phyloP scores from a whole-genome alignment of 2,329 filamentous ascomycete genomes.

The Mycogone perniciosa region DNA sequence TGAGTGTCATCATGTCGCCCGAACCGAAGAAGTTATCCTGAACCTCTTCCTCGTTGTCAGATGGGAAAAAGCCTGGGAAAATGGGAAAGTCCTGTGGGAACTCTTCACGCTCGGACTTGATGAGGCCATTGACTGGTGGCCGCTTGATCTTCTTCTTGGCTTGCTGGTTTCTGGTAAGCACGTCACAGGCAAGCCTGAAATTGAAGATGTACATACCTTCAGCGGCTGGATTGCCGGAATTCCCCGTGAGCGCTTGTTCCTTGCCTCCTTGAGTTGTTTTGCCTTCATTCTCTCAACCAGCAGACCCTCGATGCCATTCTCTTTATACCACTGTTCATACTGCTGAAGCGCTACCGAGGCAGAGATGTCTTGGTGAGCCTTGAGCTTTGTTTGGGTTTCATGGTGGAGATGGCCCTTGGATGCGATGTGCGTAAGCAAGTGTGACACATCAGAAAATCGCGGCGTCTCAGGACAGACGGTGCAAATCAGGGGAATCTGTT shows the following conservation, averaged over 20 bases:
- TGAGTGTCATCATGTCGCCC: conserved; percentile 43
- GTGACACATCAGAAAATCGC: conserved; percentile 82
- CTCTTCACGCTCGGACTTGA: conserved; percentile 26
- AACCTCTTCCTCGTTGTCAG: conserved; percentile 23
- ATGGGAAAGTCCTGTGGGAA: conserved; percentile 21
- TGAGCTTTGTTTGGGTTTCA: conserved; percentile 74
- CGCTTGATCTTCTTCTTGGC: conserved; percentile 23
- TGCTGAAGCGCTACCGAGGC: conserved; percentile 56
- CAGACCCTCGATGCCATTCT: conserved; percentile 63
- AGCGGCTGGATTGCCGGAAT: conserved; percentile 13
- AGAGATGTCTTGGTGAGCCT: conserved; percentile 58
- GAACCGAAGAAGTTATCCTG: conserved; percentile 22
- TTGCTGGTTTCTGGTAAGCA: conserved; percentile 1
- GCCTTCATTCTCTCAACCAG: conserved; percentile 71
- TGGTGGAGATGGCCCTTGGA: conserved; percentile 89
- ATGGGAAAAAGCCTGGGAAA: conserved; percentile 23
- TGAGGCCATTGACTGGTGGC: conserved; percentile 11
- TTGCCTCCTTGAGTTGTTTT: conserved; percentile 64
- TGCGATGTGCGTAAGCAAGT: conserved; percentile 83
- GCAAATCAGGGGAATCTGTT: conserved; percentile 65
- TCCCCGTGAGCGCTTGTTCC: conserved; percentile 40
- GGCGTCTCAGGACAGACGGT: conserved; percentile 75
- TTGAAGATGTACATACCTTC: conserved; percentile 17
- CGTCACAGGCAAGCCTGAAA: not conserved
- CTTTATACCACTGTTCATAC: conserved; percentile 74